A percentile compares a stretch with the other conserved stretches of the same genome.
These are phyloP conservation scores for Panus rudis DNA, from an alignment of 768 basidiomycete species.

Conservation along the genomic window DNA sequence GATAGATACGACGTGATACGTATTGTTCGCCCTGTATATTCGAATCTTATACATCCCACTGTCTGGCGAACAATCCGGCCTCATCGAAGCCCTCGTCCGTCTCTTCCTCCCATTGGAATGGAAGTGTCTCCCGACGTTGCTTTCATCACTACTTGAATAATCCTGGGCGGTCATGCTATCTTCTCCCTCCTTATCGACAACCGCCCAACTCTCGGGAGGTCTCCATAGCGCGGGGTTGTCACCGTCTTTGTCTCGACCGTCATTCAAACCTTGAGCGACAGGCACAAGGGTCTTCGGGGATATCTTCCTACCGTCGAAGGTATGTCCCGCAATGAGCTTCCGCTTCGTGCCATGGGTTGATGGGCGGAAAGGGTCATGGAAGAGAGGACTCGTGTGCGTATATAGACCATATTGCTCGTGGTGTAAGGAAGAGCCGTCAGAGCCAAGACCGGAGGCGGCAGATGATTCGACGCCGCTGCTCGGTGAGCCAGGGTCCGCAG, in stretches of 20 bases:
- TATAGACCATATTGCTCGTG: conserved; percentile 12
- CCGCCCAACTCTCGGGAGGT: conserved; percentile 74
- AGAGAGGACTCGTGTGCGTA: conserved; percentile 20
- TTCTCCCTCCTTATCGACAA: conserved; percentile 43
- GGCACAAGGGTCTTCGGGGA: conserved; percentile 41
- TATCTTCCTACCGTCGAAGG: conserved; percentile 31
- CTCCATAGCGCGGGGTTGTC: conserved; percentile 43
- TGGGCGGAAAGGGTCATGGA: conserved; percentile 32
- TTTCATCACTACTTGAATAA: conserved; percentile 38
- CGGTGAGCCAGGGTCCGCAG: conserved; percentile 22
- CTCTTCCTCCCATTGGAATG: conserved; percentile 15
- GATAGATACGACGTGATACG: conserved; percentile 65
- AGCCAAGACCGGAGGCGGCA: conserved; percentile 20
- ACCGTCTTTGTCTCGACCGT: conserved; percentile 8
- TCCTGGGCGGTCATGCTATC: conserved; percentile 29
- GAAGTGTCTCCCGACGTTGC: conserved; percentile 3
- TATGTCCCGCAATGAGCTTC: conserved; percentile 14
- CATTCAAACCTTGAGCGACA: conserved; percentile 3
- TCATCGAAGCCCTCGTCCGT: conserved; percentile 5
- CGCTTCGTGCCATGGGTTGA: conserved; percentile 13
- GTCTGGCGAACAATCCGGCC: not conserved
- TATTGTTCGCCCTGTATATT: conserved; percentile 68
- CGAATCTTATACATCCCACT: conserved; percentile 48
- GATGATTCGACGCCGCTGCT: conserved; percentile 36
- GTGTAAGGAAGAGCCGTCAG: conserved; percentile 20